Evolutionary conservation across 208 protist genomes (phyloP).

Genomic region (Leishmania tropica): DNA sequence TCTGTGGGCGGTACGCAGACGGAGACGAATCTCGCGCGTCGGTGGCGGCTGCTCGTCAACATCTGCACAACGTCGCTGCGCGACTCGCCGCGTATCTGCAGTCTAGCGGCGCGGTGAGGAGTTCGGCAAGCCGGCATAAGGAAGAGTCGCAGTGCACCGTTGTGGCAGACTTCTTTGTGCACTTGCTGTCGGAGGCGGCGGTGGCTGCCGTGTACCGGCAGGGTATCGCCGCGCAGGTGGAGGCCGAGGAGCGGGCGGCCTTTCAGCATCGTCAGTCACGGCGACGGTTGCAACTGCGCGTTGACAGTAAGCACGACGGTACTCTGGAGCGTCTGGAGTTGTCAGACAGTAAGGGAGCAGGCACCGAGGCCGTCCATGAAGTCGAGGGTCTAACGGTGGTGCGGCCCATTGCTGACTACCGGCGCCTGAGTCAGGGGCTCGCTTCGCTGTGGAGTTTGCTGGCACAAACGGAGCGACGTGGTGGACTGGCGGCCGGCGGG

Average conservation of each 20-base stretch:
- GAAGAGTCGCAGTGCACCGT: background rate
- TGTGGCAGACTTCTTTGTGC: slow-evolving; percentile 27
- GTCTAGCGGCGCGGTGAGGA: background rate
- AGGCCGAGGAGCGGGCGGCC: slow-evolving; percentile 33
- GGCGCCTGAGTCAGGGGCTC: slow-evolving; percentile 18
- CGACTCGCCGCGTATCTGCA: slow-evolving; percentile 24
- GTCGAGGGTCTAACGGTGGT: slow-evolving; percentile 11
- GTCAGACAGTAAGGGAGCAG: background rate
- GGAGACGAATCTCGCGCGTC: slow-evolving; percentile 3
- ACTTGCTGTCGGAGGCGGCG: slow-evolving; percentile 43
- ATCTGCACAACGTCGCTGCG: slow-evolving; percentile 12
- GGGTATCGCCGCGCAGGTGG: slow-evolving; percentile 33
- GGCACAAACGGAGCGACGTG: background rate
- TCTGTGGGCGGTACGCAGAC: slow-evolving; percentile 23
- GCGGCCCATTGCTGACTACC: slow-evolving; percentile 21
- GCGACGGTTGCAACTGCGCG: slow-evolving; percentile 14
- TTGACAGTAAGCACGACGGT: background rate
- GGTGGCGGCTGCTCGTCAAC: slow-evolving; percentile 3
- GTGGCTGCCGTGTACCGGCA: slow-evolving; percentile 50
- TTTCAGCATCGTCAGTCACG: slow-evolving; percentile 11
- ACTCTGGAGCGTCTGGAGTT: background rate
- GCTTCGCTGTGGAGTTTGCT: slow-evolving; percentile 13
- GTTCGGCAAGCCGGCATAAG: background rate
- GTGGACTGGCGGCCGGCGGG: background rate
- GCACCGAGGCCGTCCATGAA: background rate